Evolutionary conservation across 2,329 filamentous ascomycete species (phyloP).

Genomic region (Leptographium lundbergii): DNA sequence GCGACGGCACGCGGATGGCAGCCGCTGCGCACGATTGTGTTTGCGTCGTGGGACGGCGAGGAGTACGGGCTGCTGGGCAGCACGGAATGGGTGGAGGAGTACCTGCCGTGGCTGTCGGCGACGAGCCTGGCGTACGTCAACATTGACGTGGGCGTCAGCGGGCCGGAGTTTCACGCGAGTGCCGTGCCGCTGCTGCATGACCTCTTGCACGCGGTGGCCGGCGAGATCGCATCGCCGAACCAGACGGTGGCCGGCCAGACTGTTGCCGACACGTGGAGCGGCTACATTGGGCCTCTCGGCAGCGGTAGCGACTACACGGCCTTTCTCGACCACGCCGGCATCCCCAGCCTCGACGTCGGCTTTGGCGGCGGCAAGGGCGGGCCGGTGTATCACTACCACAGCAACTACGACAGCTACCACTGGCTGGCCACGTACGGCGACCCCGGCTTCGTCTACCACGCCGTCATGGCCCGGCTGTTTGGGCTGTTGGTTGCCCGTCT

Average conservation of each 20-base stretch:
- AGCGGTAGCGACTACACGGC: constrained; percentile 64
- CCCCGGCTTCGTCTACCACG: constrained; percentile 51
- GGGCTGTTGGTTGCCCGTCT: constrained; percentile 49
- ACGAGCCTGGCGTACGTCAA: constrained; percentile 75
- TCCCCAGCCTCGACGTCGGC: constrained; percentile 52
- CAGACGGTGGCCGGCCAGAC: constrained; percentile 60
- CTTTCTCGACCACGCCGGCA: constrained; percentile 59
- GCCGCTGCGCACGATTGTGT: constrained; percentile 79
- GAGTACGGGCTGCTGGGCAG: constrained; percentile 80
- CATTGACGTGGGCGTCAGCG: constrained; percentile 62
- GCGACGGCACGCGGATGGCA: constrained; percentile 64
- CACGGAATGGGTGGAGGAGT: constrained; percentile 90
- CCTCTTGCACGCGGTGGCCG: constrained; percentile 54
- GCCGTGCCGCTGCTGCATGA: constrained; percentile 68
- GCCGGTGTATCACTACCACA: constrained; percentile 70
- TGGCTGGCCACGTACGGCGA: constrained; percentile 84
- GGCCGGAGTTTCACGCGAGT: constrained; percentile 48
- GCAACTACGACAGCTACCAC: constrained; percentile 80
- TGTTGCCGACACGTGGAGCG: constrained; percentile 54
- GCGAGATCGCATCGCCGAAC: constrained; percentile 56
- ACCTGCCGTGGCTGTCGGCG: constrained; percentile 63
- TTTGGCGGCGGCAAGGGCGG: constrained; percentile 32
- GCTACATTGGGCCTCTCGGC: constrained; percentile 51
- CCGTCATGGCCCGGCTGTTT: constrained; percentile 52
- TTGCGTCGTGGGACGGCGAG: constrained; percentile 72